Evolutionary conservation across 2,329 filamentous ascomycete species (phyloP), one percentile per base, ranked within the genome.

Genomic region (Trichoderma atroviride): DNA sequence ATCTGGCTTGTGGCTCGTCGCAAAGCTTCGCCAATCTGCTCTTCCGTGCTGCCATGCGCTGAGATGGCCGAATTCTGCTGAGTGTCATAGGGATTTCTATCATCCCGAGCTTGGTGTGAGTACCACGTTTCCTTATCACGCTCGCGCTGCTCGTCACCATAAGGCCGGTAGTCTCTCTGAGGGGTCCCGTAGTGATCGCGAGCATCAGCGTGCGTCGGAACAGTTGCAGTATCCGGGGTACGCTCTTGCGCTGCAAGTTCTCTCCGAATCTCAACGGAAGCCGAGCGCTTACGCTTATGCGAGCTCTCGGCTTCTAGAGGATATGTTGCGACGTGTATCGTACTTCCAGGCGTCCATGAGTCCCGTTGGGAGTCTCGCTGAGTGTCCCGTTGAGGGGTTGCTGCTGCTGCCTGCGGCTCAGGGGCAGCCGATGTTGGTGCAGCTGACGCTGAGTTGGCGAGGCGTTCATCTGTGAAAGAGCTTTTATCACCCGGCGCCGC

Each of bases 251-350:
- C 69, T 7, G 73, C 70, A 33, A 70, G 71, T 27, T 84, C 82
- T 72, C 80, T 80, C 66, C 80, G 77, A 7, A 77, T 78, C 68
- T 89, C 89, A 47, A 83, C 78, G 6, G 91, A 92, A 57, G 84
- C 81, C 7, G 92, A 93, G 70, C 92, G 87, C 79, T 93, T 95
- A 75, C 89, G 87, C 79, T 90, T 91, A 74, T 88, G 85, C 22
- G 85, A 80, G 19, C 75, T 76, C 43, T 89, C 86, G n/a, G 77
- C 75, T 37, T 85, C 82, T 6, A 82, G 73, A 73, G 82, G 73
- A 73, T 84, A 83, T 47, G 72, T 72, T 56, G 81, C 73, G 1
- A 82, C 75, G 62, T 81, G 80, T 71, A 82, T 82, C 19, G 80
- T 74, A 57, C 76, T 79, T 24, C 82, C 77, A 5, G 74, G 76